Conservation (phyloP, 2,329 filamentous ascomycete genomes). For the Podosphaera leucotricha region DNA sequence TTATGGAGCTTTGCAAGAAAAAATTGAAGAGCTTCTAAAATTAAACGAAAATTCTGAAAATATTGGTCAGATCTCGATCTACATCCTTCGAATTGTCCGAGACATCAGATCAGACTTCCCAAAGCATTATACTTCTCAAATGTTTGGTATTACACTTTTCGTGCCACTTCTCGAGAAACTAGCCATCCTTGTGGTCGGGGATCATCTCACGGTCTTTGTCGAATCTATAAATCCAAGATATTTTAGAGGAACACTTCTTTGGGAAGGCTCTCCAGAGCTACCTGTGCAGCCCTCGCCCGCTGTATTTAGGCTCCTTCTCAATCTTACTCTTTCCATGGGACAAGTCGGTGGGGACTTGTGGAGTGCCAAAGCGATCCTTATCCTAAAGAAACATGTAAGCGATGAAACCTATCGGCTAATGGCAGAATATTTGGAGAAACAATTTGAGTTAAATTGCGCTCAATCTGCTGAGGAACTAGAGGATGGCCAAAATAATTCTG, state of each 20-base stretch:
- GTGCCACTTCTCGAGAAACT: conserved; percentile 40
- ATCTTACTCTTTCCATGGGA: conserved; percentile 43
- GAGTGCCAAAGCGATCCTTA: conserved; percentile 41
- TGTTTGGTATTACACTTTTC: conserved; percentile 37
- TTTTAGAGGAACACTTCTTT: conserved; percentile 42
- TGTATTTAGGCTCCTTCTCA: conserved; percentile 47
- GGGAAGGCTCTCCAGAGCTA: conserved; percentile 55
- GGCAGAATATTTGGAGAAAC: conserved; percentile 6
- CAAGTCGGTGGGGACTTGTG: conserved; percentile 55
- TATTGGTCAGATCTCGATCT: conserved; percentile 32
- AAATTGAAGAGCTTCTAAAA: conserved; percentile 27
- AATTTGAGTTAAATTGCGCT: conserved; percentile 4
- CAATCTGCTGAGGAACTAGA: neutral
- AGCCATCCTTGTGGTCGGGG: conserved; percentile 25
- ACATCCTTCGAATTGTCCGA: conserved; percentile 49
- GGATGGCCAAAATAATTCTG: neutral
- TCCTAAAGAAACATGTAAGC: conserved; percentile 35
- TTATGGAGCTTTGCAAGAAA: conserved; percentile 32
- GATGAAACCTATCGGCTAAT: conserved; percentile 24
- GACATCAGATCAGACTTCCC: conserved; percentile 49
- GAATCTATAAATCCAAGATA: conserved; percentile 21
- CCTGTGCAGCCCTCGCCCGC: conserved; percentile 58
- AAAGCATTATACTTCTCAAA: conserved; percentile 22
- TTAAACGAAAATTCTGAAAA: conserved; percentile 22
- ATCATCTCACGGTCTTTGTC: conserved; percentile 25